Evolutionary conservation across 768 basidiomycete species (phyloP).

Genomic region (Agaricus blazei): DNA sequence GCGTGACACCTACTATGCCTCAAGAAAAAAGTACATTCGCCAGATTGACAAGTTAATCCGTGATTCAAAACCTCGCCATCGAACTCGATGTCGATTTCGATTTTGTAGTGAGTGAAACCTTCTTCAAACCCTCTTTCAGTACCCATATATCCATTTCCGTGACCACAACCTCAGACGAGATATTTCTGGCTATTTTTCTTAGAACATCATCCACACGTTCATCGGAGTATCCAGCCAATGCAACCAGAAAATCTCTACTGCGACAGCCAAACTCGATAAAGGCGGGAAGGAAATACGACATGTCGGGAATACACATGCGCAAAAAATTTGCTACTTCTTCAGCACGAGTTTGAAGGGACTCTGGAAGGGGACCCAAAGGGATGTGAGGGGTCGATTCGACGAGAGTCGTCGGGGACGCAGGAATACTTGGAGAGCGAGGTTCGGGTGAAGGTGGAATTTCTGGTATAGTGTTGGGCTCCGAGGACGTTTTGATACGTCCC

Average conservation of each 20-base stretch:
- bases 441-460: too few relatives aligned
- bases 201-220: constrained; percentile 7
- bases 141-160: background rate
- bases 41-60: too few relatives aligned
- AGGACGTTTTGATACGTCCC: too few relatives aligned
- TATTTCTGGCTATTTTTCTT: background rate
- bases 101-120: background rate
- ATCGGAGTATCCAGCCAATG: background rate
- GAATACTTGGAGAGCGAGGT: too few relatives aligned
- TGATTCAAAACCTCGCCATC: too few relatives aligned
- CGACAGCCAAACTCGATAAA: constrained; percentile 9
- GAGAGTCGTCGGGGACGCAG: too few relatives aligned
- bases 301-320: background rate
- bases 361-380: background rate
- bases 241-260: background rate
- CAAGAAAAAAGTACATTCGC: too few relatives aligned
- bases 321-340: constrained; percentile 1
- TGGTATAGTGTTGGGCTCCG: too few relatives aligned
- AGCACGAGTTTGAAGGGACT: background rate
- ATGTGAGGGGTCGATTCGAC: too few relatives aligned
- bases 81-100: too few relatives aligned
- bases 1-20: too few relatives aligned
- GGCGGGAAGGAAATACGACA: background rate
- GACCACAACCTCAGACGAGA: background rate
- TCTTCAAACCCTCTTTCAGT: background rate